Base-by-base conservation (phyloP, 345 rosid species). In the Corymbia maculata region DNA sequence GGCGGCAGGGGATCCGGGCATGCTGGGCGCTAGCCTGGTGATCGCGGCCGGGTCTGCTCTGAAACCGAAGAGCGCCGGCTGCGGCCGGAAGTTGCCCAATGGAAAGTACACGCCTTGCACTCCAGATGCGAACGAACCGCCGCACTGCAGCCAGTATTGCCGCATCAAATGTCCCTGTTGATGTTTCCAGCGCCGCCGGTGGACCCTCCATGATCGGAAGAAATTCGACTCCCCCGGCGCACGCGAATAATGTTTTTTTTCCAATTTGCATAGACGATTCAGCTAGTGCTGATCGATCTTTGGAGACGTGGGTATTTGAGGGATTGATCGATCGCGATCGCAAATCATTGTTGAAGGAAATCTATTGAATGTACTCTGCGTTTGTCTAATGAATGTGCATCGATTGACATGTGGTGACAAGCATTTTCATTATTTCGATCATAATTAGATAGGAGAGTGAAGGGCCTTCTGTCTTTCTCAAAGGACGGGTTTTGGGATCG, bases 51-150 rank as follows among this genome's bases (percentile, higher is more conserved):
- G 11, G 64, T 9, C 4, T 22, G 2, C 47, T 70, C 3, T 1
- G 26, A 0, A 70, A 13, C 13, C 0, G 47, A 70, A 19, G 1
- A 9, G 0, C 12, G 26, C 47, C 2, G 26, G 47, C 47, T 70
- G 47, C 80, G 47, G 47, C 26, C 82, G 47, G 9, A 36, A 9
- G 0, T 36, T 0, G 47, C 82, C 47, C 9, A 2, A 36, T 5
- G 2, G 1, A 5, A 36, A 1, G 82, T 70, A 36, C 82, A 70
- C 82, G 26, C 82, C 82, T 36, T 70, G 82, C 82, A 17, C 82
- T 2, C 47, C 82, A 4, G 42, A 64, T 0, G 8, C 3, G 9
- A 0, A 0, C 75, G 4, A 0, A 42, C 0, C 6, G 21, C 11
- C 79, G 0, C 22, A 0, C 79, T 66, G 79, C 44, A 0, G 0